Evolutionary conservation across 495 filamentous ascomycete species (phyloP).

Genomic region (Podospora tetraspora): DNA sequence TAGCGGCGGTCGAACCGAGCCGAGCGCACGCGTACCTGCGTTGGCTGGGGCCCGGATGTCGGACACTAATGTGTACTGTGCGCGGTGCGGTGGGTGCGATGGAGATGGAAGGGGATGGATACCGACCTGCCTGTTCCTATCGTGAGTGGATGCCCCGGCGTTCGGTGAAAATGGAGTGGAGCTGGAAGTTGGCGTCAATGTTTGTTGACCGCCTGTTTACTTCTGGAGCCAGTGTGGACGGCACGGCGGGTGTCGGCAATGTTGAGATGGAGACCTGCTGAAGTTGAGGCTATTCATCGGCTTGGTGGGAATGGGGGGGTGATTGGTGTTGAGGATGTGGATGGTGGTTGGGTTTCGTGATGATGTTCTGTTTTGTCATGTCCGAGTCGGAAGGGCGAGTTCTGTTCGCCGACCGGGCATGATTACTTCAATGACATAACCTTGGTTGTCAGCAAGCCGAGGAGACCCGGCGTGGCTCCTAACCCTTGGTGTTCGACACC

Average conservation of each 20-base stretch:
- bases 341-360: background rate
- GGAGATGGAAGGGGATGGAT: background rate
- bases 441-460: background rate
- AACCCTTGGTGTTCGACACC: background rate
- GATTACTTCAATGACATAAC: background rate
- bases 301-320: background rate
- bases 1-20: background rate
- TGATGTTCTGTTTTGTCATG: background rate
- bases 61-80: background rate
- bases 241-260: background rate
- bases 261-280: background rate
- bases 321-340: background rate
- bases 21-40: background rate
- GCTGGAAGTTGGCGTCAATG: background rate
- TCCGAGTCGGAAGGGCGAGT: background rate
- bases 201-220: background rate
- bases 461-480: background rate
- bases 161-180: background rate
- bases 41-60: background rate
- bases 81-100: background rate
- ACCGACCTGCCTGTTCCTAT: background rate
- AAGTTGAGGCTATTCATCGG: background rate
- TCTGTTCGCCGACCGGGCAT: background rate
- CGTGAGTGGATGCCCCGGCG: background rate
- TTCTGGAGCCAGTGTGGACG: background rate